phyloP scores from a whole-genome alignment of 2,329 filamentous ascomycete species.

The Lachnellula suecica region DNA sequence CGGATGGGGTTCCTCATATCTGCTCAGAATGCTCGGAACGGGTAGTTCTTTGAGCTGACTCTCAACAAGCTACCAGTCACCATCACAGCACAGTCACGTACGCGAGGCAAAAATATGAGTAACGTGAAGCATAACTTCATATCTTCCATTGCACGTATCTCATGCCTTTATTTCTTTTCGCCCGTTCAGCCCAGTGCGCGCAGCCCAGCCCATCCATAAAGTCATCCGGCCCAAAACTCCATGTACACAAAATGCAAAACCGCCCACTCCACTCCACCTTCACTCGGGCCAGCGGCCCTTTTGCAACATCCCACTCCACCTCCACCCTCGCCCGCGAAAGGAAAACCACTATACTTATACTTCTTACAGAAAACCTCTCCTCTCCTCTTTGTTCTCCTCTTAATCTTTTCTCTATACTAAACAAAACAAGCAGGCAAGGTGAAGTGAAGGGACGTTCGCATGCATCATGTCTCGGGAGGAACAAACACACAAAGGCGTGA shows the following conservation, averaged over 20 bases:
- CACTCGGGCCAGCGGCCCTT: background rate
- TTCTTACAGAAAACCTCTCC: conserved; percentile 12
- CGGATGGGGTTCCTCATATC: background rate
- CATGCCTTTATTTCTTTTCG: conserved; percentile 10
- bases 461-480: conserved; percentile 7
- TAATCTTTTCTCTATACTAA: conserved; percentile 21
- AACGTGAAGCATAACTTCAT: conserved; percentile 25
- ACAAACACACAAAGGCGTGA: conserved; percentile 8
- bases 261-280: background rate
- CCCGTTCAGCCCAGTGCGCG: background rate
- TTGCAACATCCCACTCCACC: conserved; percentile 2
- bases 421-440: conserved; percentile 19
- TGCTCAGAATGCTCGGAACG: too few relatives aligned
- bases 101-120: background rate
- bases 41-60: too few relatives aligned
- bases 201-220: background rate
- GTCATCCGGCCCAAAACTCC: conserved; percentile 1
- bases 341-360: conserved; percentile 12
- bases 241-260: too few relatives aligned
- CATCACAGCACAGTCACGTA: background rate
- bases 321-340: too few relatives aligned
- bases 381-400: background rate
- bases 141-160: conserved; percentile 18
- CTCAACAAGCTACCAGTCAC: background rate
- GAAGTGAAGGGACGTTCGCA: too few relatives aligned